These are phyloP conservation scores for Stephania cephalantha DNA, from an alignment of 164 flowering plant species.

Conservation along the genomic window DNA sequence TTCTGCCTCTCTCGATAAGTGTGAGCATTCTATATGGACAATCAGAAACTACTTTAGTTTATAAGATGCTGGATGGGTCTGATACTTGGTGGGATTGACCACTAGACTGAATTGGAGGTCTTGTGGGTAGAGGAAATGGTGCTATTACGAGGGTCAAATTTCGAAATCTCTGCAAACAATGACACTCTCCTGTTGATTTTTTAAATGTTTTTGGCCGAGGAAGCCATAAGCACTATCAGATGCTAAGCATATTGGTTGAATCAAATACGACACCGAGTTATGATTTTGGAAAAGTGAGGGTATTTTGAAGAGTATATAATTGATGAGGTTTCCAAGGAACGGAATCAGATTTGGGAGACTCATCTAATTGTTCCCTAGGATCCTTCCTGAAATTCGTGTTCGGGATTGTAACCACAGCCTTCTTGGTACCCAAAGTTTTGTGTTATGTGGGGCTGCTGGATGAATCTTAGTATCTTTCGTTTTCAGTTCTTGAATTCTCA, in stretches of 20 bases:
- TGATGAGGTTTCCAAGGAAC: not conserved
- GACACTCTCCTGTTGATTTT: not conserved
- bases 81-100: not conserved
- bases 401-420: too few relatives aligned
- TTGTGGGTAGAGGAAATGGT: not conserved
- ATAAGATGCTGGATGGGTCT: not conserved
- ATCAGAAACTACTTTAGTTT: not conserved
- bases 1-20: not conserved
- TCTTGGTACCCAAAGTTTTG: too few relatives aligned
- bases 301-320: not conserved
- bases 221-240: not conserved
- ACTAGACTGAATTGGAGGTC: not conserved
- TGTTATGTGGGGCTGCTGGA: not conserved
- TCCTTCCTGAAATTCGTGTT: not conserved
- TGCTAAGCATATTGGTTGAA: not conserved
- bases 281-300: not conserved
- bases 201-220: not conserved
- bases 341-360: not conserved
- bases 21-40: not conserved
- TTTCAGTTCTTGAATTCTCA: not conserved
- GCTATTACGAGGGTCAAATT: not conserved
- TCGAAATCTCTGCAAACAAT: not conserved
- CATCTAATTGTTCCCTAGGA: not conserved
- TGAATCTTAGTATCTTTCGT: not conserved
- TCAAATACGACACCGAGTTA: not conserved